Base-by-base conservation (phyloP, 495 filamentous ascomycete species). In the Podospora pseudopauciseta region DNA sequence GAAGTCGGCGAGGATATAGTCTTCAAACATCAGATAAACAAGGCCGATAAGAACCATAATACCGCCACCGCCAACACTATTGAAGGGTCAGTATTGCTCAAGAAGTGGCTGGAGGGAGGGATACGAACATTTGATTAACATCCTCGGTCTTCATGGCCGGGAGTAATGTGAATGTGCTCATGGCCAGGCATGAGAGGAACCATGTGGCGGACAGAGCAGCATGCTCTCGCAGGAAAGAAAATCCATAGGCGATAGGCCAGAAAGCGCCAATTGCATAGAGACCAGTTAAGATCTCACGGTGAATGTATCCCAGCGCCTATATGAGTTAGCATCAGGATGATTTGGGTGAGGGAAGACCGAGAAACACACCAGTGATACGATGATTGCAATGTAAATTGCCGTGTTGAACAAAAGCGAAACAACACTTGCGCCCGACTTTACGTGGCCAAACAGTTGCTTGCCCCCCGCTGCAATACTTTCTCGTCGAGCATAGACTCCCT, bases 151-250 rank as follows among this genome's bases (percentile, higher is more conserved):
- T 99, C 71, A 90, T 87, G 0, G 89, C 96, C 5, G 93, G 91
- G 16, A 99, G 83, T 26, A 97, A 78, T 20, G 96, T 98, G 72
- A 99, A 99, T 26, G 86, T 83, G 73, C 93, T 94, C 94, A 97
- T 98, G 5, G 90, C 76, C 2, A 86, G 63, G 76, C 93, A 97
- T 13, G 89, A 89, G 27, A 90, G 73, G 13, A 86, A 83, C 96
- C 96, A 99, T 3, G 87, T 89, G 2, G 77, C 80, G 64, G 84
- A 84, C n/a, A 97, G 82, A 11, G 83, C 66, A 13, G 75, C 74
- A 75, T 97, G 89, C 34, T 83, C 74, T 53, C 76, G 79, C 5
- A 97, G 69, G 71, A 99, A 97, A 4, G 82, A 82, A 19, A 81
- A 72, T 0, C 95, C 94, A 71, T 95, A 91, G 1, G 87, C 80